Conservation (phyloP, 1,284 basidiomycete species). For the Salmacisia buchloeana region DNA sequence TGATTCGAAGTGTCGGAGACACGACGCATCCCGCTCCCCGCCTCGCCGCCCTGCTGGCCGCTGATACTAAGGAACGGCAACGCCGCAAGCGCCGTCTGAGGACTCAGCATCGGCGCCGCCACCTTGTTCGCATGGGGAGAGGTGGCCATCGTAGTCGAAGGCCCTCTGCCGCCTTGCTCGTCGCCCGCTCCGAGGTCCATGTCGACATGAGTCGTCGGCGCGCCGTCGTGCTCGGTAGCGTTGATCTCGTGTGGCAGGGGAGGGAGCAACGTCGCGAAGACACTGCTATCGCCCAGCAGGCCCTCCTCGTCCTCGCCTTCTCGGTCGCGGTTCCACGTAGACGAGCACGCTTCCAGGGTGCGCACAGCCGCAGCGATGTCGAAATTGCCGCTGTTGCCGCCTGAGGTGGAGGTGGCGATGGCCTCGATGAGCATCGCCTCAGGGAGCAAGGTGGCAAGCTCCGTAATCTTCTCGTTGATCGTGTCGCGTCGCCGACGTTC, state of each 20-base stretch:
- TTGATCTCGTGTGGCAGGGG: no score
- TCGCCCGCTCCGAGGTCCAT: not conserved
- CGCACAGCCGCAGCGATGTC: slow-evolving; percentile 30
- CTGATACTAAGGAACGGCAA: not conserved
- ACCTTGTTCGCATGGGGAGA: no score
- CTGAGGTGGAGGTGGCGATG: slow-evolving; percentile 37
- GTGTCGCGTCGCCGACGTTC: slow-evolving; percentile 79
- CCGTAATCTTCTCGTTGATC: slow-evolving; percentile 87
- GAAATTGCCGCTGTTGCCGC: slow-evolving; percentile 34
- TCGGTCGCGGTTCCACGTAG: not conserved
- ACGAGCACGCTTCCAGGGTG: slow-evolving; percentile 7
- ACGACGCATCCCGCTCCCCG: not conserved
- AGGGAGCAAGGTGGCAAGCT: slow-evolving; percentile 78
- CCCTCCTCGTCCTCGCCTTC: not conserved
- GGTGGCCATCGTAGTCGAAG: not conserved
- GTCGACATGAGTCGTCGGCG: no score
- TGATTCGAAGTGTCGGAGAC: not conserved
- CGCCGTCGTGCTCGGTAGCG: no score
- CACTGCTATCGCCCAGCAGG: not conserved
- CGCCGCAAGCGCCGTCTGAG: not conserved
- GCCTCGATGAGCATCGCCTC: slow-evolving; percentile 55
- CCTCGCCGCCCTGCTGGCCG: not conserved
- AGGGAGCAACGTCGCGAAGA: not conserved
- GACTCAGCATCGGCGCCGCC: not conserved
- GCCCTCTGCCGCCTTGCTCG: not conserved